Evolutionary conservation across 192 early-diverging fungal genomes (phyloP), one percentile per base, ranked within the genome.

Genomic region (Geranomyces variabilis): DNA sequence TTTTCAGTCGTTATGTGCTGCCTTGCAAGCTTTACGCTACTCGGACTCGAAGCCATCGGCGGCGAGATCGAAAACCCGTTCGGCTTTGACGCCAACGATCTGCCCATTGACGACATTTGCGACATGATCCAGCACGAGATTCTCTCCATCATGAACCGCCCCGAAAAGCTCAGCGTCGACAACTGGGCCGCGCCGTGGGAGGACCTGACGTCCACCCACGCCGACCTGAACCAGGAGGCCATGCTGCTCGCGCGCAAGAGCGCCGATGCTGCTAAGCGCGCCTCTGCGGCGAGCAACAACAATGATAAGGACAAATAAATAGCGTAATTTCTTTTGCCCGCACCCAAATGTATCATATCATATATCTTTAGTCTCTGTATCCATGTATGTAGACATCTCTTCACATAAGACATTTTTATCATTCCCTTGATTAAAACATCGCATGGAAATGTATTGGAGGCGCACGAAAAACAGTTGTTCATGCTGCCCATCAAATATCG

Each of bases 61-160:
- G 84, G 84, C 22, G 92, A 95, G 81, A 95, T 98, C 64, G 94
- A 98, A 81, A 95, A 96, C 76, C 94, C 94, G 15, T 96, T 96
- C 75, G 92, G 92, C 36, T 64, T 45, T 46, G 63, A 64, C 43
- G 63, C 34, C 21, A 64, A 64, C 43, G 63, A 62, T 41, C 44
- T 72, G 26, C 60, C 70, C 28, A 47, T 72, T 2, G 70, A 72
- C 48, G 62, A 64, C 28, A 72, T 72, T 14, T 64, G 70, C 43
- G 60, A 14, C 28, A 72, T 64, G 70, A 63, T 72, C 31, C 62
- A 72, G 36, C 9, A 63, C 21, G 70, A 72, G 34, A 59, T 72
- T 46, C 14, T 55, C 10, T 34, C 61, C 48, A 72, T 72, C 30
- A 72, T 72, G 70, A 61, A 72, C 46, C 60, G 70, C 8, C 70